Evolutionary conservation across 805 yeast genomes (phyloP), one percentile per base, ranked within the genome.

Genomic region (Vanderwaltozyma polyspora): DNA sequence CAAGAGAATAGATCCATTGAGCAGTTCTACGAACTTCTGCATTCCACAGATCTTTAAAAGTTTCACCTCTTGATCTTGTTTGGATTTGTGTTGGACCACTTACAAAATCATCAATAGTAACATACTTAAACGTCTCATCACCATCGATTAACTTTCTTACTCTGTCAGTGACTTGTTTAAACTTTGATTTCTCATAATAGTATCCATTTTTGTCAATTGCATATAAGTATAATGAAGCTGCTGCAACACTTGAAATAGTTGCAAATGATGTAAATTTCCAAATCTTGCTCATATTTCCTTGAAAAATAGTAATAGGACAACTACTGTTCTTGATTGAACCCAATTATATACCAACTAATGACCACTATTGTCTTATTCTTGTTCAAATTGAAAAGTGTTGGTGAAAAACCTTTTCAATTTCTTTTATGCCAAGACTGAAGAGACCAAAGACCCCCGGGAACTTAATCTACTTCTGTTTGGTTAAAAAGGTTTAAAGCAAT

Each of bases 11-110:
- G 6, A 48, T 34, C 55, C 55, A 49, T 11, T 41, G 29, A 16
- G 38, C 52, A 3, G 42, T 26, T 11, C 27, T 39, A 24, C 55
- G 41, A 10, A 49, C 42, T 30, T 48, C 48, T 25, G 42, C 35
- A 35, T 49, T 49, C 55, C 55, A 49, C 19, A 49, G 19, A 30
- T 49, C 55, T 29, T 49, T 49, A 36, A 46, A 39, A 8, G 48
- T 45, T 35, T 49, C 55, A n/a, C 34, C 22, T 19, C 38, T 33
- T 12, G 47, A 45, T 35, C 52, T 44, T 24, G 26, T 35, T 11
- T 43, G 37, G 9, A 47, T 38, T 12, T 38, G 42, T 9, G 37
- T 42, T 14, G 49, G 43, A 10, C 36, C 33, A 7, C 19, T 22
- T 18, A 36, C 28, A 17, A 30, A 21, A 6, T 49, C 51, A 13